Percentiles rank a stretch among this genome's conserved stretches.
phyloP scores from a whole-genome alignment of 257 asterid genomes.

The Salvia rosmarinus region DNA sequence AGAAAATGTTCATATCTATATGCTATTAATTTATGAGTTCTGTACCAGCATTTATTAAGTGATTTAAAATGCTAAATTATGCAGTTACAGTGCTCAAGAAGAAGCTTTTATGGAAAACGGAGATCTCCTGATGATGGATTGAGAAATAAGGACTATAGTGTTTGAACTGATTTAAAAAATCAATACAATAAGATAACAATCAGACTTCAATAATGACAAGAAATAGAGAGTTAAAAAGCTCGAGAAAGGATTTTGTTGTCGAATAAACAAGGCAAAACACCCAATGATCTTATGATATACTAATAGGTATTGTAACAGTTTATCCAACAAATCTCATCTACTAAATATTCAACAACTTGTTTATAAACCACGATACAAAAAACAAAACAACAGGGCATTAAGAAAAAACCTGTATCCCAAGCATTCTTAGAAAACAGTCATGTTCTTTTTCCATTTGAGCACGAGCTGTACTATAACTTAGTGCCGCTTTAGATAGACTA shows the following conservation, averaged over 20 bases:
- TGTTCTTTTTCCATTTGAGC: constrained; percentile 55
- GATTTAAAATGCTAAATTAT: not conserved
- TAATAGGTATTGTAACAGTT: not conserved
- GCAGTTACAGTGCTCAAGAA: constrained; percentile 6
- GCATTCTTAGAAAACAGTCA: constrained; percentile 45
- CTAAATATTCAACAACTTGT: not conserved
- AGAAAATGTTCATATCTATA: not conserved
- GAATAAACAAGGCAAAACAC: not conserved
- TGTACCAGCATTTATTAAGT: not conserved
- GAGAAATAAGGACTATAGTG: not conserved
- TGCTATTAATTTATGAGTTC: not conserved
- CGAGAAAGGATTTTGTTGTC: no score
- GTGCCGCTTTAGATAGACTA: constrained; percentile 50
- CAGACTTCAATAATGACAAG: not conserved
- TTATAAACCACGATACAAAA: not conserved
- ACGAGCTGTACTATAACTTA: constrained; percentile 45
- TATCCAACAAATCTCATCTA: constrained; percentile 7
- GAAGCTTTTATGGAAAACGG: not conserved
- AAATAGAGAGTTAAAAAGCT: not conserved
- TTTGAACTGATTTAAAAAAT: not conserved
- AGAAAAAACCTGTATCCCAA: constrained; percentile 50
- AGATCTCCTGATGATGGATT: not conserved
- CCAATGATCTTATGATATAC: not conserved
- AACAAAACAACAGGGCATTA: not conserved
- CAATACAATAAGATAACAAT: not conserved